A percentile compares a stretch with the other conserved stretches of the same genome.
These are phyloP conservation scores for Juglanconis oblonga DNA, from an alignment of 2,329 filamentous ascomycete genomes.

Conservation along the genomic window DNA sequence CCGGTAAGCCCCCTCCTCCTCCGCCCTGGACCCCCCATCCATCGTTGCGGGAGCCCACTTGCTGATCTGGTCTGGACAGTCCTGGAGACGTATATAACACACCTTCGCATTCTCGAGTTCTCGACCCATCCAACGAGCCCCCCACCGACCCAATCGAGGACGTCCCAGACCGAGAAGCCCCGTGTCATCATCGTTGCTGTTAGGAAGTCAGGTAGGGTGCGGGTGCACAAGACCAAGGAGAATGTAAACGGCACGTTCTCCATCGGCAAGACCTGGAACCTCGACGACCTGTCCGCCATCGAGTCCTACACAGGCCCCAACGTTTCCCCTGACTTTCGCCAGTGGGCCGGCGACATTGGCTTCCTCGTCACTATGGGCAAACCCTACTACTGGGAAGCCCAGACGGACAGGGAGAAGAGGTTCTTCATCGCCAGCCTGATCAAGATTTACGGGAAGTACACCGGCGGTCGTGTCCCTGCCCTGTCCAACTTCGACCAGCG, in stretches of 20 bases:
- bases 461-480: conserved; percentile 75
- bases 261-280: conserved; percentile 96
- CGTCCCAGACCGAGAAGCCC: conserved; percentile 74
- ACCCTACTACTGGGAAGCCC: conserved; percentile 95
- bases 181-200: conserved; percentile 92
- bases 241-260: conserved; percentile 93
- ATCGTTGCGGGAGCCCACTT: conserved; percentile 13
- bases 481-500: conserved; percentile 78
- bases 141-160: conserved; percentile 73
- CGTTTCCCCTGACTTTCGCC: conserved; percentile 56
- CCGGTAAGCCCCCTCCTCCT: conserved; percentile 54
- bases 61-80: conserved; percentile 43
- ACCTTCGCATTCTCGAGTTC: conserved; percentile 89
- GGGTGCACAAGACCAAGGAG: conserved; percentile 95
- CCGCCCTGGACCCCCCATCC: conserved; percentile 2
- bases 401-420: conserved; percentile 93
- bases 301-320: conserved; percentile 72
- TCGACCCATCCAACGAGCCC: conserved; percentile 77
- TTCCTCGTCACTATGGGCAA: conserved; percentile 89
- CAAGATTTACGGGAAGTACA: conserved; percentile 97
- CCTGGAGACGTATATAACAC: conserved; percentile 94
- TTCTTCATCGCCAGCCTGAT: conserved; percentile 96
- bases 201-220: conserved; percentile 84
- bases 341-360: conserved; percentile 80
- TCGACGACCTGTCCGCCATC: conserved; percentile 82